Percentiles rank a stretch among this genome's conserved stretches.
Evolutionary conservation across 2,329 filamentous ascomycete species (phyloP).

Genomic region (Fusarium sp.): DNA sequence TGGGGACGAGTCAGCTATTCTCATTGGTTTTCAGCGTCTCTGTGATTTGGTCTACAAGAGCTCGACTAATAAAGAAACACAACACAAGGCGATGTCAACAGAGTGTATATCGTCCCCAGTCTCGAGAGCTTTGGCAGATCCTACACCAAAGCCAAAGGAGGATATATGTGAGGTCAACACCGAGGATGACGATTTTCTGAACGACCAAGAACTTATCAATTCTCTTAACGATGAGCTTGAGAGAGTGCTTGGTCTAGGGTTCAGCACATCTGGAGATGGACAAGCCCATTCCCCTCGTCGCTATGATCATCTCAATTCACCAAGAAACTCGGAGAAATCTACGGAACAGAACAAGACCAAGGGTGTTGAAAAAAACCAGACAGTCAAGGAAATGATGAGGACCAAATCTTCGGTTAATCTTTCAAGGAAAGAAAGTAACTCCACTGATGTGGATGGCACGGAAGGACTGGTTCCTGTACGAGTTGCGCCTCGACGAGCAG

Average conservation of each 20-base stretch:
- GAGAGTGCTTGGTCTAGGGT: slow-evolving; percentile 9
- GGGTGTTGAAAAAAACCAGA: not conserved
- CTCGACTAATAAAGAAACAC: not conserved
- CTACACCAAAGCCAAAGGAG: not conserved
- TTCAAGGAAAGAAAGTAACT: slow-evolving; percentile 47
- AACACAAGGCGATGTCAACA: not conserved
- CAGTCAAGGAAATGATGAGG: slow-evolving; percentile 42
- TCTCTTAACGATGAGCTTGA: slow-evolving; percentile 22
- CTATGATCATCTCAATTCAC: not conserved
- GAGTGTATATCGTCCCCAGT: not conserved
- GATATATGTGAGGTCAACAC: not conserved
- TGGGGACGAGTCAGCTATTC: slow-evolving; percentile 59
- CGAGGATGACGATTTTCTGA: not conserved
- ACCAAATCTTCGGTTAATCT: slow-evolving; percentile 49
- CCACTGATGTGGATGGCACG: slow-evolving; percentile 45
- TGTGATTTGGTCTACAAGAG: slow-evolving; percentile 55
- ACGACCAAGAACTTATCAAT: slow-evolving; percentile 23
- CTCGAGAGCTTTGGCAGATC: not conserved
- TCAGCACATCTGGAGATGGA: not conserved
- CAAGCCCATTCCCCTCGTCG: not conserved
- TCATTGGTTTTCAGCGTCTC: slow-evolving; percentile 59
- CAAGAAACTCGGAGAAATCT: slow-evolving; percentile 5
- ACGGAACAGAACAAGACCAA: not conserved
- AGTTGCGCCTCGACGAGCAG: slow-evolving; percentile 35
- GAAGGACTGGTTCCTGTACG: slow-evolving; percentile 42